Base-by-base conservation (phyloP, 805 yeast species). In the Candida dajiaensis region DNA sequence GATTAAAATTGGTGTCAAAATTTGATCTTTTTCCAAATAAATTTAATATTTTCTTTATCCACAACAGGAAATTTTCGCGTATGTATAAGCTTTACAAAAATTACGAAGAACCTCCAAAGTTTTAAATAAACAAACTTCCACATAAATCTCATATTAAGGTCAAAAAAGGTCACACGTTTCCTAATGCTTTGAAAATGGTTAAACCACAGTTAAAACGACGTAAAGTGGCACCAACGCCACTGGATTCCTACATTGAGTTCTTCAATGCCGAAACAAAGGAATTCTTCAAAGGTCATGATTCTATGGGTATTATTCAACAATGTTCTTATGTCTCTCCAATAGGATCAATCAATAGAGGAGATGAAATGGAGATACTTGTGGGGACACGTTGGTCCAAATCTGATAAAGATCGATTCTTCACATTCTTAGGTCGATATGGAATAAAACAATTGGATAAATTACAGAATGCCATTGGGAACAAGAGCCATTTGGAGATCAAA, bases 341-440 rank as follows among this genome's bases (percentile, higher is more conserved):
- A 4, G 28, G 45, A 21, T 25, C 33, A 10, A 44, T 40, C 10
- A 21, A 38, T 7, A 50, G 6, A 12, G 12, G 23, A 6, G 12
- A 12, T 5, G 6, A 20, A 5, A 8, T 21, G 5, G 39, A 11
- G 3, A 3, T n/a, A 11, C 19, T 36, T 13, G n/a, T 36, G 15
- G 39, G 39, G 4, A 11, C 25, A 45, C 26, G 38, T 50, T 80
- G 86, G 86, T 56, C 70, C 1, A 47, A 56, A 0, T 45, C 47
- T 1, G 85, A 81, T 45, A 80, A 81, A 52, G 76, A 74, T 19
- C 36, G 46, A 13, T 81, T 81, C 58, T 81, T 79, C 58, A 64
- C 66, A 19, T 65, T 71, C 20, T 56, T 81, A 28, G 70, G 76
- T 1, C 62, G 81, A 29, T 73, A 68, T 53, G 73, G 81, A 3